phyloP scores from a whole-genome alignment of 148 eudicot species.

The Heliamphora exappendiculata region DNA sequence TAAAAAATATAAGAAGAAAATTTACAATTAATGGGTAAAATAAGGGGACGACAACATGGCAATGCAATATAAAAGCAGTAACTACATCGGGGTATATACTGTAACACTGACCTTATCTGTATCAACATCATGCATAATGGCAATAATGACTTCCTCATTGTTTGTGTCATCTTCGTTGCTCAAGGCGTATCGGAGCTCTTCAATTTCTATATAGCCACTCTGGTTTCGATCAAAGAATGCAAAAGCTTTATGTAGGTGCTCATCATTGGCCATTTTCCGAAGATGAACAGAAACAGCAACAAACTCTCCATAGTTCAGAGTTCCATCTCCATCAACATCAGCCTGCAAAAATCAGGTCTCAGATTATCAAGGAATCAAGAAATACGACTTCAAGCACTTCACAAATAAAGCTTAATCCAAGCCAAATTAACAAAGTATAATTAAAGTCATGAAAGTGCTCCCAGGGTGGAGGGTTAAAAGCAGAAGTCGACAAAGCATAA shows the following conservation, averaged over 20 bases:
- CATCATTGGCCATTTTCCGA: slow-evolving; percentile 71
- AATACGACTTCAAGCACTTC: not conserved
- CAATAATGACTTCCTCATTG: slow-evolving; percentile 56
- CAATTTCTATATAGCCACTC: slow-evolving; percentile 72
- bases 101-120: slow-evolving; percentile 56
- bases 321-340: slow-evolving; percentile 73
- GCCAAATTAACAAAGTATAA: not conserved
- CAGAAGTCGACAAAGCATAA: not conserved
- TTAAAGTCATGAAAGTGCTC: too few relatives aligned
- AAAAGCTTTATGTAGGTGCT: slow-evolving; percentile 71
- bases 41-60: not conserved
- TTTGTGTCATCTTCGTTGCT: slow-evolving; percentile 50
- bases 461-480: not conserved
- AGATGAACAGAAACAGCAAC: slow-evolving; percentile 71
- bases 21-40: not conserved
- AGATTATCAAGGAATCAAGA: not conserved
- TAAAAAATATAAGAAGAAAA: not conserved
- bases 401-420: not conserved
- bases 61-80: not conserved
- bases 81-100: not conserved
- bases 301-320: slow-evolving; percentile 64
- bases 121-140: slow-evolving; percentile 82
- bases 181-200: slow-evolving; percentile 63
- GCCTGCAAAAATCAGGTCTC: slow-evolving; percentile 36
- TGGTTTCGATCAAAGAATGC: slow-evolving; percentile 59